Percentiles rank a stretch among this genome's conserved stretches.
Evolutionary conservation across 208 protist species (phyloP).

Genomic region (Wallacemonas collosoma): DNA sequence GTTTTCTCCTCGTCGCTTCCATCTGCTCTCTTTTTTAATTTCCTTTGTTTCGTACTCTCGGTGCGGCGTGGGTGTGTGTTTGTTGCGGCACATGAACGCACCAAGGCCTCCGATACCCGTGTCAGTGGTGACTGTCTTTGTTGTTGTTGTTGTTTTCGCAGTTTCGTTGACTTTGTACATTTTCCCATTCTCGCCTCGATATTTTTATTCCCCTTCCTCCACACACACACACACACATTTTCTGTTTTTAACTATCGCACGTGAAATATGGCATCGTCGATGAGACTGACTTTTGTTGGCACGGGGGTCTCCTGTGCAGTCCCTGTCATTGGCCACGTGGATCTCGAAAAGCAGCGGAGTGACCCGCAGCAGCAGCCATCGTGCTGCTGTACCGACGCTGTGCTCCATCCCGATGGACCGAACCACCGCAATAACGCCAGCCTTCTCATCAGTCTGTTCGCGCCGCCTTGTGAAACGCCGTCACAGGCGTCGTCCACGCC

Average conservation of each 20-base stretch:
- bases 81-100: not conserved
- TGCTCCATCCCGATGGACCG: constrained; percentile 20
- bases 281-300: constrained; percentile 59
- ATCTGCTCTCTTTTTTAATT: too few species aligned
- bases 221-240: too few species aligned
- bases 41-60: too few species aligned
- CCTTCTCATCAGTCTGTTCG: constrained; percentile 41
- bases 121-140: not conserved
- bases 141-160: not conserved
- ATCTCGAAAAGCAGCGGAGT: constrained; percentile 23
- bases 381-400: constrained; percentile 19
- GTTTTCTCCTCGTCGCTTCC: too few species aligned
- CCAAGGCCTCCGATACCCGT: too few species aligned
- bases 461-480: not conserved
- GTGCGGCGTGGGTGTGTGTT: not conserved
- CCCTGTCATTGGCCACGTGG: constrained; percentile 83
- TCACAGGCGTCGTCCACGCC: constrained; percentile 25
- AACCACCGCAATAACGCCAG: constrained; percentile 56
- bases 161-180: not conserved
- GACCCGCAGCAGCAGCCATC: not conserved
- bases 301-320: constrained; percentile 80
- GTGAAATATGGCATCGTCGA: not conserved
- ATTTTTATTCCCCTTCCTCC: too few species aligned
- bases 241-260: too few species aligned
- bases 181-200: too few species aligned